Percentiles rank a stretch among this genome's conserved stretches.
phyloP scores from a whole-genome alignment of 73 alveolate species.

The Diophrys appendiculata region DNA sequence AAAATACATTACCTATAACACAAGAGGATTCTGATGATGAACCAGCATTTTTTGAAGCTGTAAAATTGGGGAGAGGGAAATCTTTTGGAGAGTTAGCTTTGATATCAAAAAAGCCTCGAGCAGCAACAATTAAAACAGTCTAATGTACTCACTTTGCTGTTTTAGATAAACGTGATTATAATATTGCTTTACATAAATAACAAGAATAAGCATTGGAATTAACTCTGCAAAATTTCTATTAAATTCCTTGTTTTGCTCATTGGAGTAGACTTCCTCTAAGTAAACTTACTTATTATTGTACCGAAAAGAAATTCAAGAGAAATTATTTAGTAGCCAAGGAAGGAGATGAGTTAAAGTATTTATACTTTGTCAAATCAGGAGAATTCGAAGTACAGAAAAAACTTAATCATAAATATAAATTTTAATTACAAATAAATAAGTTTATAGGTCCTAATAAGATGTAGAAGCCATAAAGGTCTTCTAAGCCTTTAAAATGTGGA shows the following conservation, averaged over 20 bases:
- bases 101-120: conserved; percentile 68
- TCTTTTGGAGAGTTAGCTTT: conserved; percentile 84
- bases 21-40: neutral
- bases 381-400: conserved; percentile 39
- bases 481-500: neutral
- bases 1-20: too few species aligned
- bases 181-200: conserved; percentile 24
- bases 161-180: conserved; percentile 49
- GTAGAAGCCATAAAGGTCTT: too few species aligned
- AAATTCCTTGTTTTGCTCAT: conserved; percentile 34
- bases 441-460: too few species aligned
- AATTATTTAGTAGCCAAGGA: conserved; percentile 43
- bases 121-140: conserved; percentile 66
- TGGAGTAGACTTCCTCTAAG: conserved; percentile 45
- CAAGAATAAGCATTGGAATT: conserved; percentile 33
- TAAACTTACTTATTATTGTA: conserved; percentile 35
- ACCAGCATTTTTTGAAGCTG: conserved; percentile 14
- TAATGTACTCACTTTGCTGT: conserved; percentile 56
- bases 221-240: conserved; percentile 17
- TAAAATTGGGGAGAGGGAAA: conserved; percentile 37
- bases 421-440: too few species aligned
- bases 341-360: conserved; percentile 40
- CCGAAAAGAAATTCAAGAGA: conserved; percentile 43
- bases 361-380: conserved; percentile 36
- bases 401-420: neutral